phyloP scores from a whole-genome alignment of 306 rosid species.

The Casuarina cunninghamiana region DNA sequence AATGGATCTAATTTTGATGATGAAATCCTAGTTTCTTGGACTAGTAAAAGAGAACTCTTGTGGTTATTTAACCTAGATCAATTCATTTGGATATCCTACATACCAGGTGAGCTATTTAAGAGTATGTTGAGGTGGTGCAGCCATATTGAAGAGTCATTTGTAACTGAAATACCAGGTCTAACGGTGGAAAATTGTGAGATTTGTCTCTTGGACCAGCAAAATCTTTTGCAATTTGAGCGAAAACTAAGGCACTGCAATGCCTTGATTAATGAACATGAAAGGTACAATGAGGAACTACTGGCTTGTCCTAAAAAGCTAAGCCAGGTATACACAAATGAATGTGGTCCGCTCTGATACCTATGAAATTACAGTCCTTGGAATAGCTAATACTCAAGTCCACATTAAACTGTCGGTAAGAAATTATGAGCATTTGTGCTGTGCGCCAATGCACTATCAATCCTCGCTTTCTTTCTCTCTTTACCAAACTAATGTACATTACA shows the following conservation, averaged over 20 bases:
- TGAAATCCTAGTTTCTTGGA: background rate
- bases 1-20: background rate
- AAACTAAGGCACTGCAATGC: background rate
- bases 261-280: background rate
- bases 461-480: too few relatives aligned
- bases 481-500: too few relatives aligned
- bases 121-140: too few relatives aligned
- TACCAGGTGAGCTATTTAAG: background rate
- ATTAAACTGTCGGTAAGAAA: too few relatives aligned
- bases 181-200: background rate
- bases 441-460: too few relatives aligned
- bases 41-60: background rate
- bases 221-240: background rate
- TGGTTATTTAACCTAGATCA: background rate
- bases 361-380: too few relatives aligned
- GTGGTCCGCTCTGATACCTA: too few relatives aligned
- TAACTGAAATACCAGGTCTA: background rate
- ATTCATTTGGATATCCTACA: background rate
- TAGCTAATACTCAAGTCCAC: too few relatives aligned
- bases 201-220: background rate
- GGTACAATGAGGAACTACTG: background rate
- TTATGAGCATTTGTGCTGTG: too few relatives aligned
- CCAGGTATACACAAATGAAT: background rate
- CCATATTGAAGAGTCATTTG: background rate
- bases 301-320: background rate